phyloP scores from a whole-genome alignment of 2,329 filamentous ascomycete genomes.

The Tolypocladium capitatum region DNA sequence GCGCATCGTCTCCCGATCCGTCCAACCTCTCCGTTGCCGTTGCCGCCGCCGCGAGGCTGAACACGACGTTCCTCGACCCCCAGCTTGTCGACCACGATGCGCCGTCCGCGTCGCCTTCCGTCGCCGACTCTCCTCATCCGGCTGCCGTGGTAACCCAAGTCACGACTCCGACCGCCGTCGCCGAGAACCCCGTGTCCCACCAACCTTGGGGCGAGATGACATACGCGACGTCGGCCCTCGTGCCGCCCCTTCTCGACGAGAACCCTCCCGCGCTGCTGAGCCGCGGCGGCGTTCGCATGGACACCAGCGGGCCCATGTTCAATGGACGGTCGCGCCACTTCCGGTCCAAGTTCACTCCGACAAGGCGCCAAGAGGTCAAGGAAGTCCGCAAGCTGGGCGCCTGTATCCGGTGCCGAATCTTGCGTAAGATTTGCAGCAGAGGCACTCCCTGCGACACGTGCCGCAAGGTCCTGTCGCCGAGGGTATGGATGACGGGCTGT shows the following conservation, averaged over 20 bases:
- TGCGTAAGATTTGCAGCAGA: constrained; percentile 53
- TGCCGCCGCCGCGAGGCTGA: constrained; percentile 41
- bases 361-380: constrained; percentile 50
- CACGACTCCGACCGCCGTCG: constrained; percentile 9
- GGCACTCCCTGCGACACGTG: constrained; percentile 51
- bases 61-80: constrained; percentile 41
- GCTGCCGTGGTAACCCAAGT: constrained; percentile 3
- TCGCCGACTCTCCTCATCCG: constrained; percentile 4
- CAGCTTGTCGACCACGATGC: constrained; percentile 24
- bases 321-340: constrained; percentile 39
- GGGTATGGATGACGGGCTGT: constrained; percentile 53
- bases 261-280: constrained; percentile 18
- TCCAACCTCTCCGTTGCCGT: constrained; percentile 42
- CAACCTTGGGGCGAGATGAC: constrained; percentile 43
- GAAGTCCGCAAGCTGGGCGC: constrained; percentile 52
- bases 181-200: neutral
- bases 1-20: constrained; percentile 26
- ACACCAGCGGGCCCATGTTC: constrained; percentile 26
- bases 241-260: constrained; percentile 16
- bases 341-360: constrained; percentile 43
- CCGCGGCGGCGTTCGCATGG: constrained; percentile 40
- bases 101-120: constrained; percentile 15
- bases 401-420: constrained; percentile 51
- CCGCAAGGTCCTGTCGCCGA: constrained; percentile 47
- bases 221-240: constrained; percentile 25